A percentile compares a stretch with the other conserved stretches of the same genome.
These are phyloP conservation scores for Elasticomyces elasticus DNA, from an alignment of 495 filamentous ascomycete species.

Conservation along the genomic window DNA sequence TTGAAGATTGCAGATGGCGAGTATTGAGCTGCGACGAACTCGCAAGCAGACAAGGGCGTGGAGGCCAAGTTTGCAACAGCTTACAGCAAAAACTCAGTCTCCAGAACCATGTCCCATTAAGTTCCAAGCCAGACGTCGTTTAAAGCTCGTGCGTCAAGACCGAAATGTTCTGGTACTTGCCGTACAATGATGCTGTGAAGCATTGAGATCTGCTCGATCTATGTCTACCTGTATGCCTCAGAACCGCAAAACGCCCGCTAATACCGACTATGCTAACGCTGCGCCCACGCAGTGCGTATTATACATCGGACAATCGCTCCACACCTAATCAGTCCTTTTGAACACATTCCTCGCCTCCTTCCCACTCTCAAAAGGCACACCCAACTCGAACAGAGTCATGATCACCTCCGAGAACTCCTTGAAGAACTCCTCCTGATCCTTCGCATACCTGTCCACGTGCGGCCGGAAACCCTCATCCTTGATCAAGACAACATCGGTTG, in stretches of 20 bases:
- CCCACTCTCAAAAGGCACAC: conserved; percentile 72
- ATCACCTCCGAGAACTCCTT: conserved; percentile 76
- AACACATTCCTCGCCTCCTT: conserved; percentile 62
- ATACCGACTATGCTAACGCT: neutral
- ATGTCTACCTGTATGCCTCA: no score
- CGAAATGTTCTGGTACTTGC: no score
- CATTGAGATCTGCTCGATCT: no score
- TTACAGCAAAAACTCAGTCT: no score
- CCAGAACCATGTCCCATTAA: no score
- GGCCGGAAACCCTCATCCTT: conserved; percentile 81
- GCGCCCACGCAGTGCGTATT: neutral
- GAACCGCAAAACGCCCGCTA: neutral
- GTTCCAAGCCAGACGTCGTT: no score
- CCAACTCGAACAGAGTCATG: conserved; percentile 81
- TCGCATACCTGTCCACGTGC: conserved; percentile 82
- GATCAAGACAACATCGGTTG: conserved; percentile 77
- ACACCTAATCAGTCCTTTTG: conserved; percentile 48
- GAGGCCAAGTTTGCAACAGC: no score
- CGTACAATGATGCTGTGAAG: no score
- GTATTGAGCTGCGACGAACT: no score
- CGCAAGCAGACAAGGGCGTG: no score
- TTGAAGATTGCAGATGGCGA: no score
- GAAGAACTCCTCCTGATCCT: conserved; percentile 87
- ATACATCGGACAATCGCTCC: neutral
- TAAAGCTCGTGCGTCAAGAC: no score